These are phyloP conservation scores for Eucalyptus erythrocorys DNA, from an alignment of 345 rosid species.

Conservation along the genomic window DNA sequence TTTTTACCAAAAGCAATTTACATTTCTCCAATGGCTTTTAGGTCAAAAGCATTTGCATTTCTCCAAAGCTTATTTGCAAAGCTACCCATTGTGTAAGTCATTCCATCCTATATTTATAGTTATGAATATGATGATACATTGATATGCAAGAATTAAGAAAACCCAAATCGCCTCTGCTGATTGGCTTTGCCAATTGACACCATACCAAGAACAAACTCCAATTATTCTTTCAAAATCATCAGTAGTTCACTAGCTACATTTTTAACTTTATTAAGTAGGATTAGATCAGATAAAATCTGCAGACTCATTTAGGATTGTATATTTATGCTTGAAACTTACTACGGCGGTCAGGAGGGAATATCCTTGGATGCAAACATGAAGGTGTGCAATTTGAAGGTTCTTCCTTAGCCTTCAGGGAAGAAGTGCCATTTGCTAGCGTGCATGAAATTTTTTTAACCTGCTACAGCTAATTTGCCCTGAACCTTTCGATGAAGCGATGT, in stretches of 20 bases:
- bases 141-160: not conserved
- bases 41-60: too few relatives aligned
- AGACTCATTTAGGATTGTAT: not conserved
- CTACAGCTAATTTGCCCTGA: not conserved
- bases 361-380: not conserved
- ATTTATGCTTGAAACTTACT: not conserved
- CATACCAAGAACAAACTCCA: too few relatives aligned
- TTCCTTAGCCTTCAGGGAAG: not conserved
- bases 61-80: too few relatives aligned
- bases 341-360: not conserved
- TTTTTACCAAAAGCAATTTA: too few relatives aligned
- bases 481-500: not conserved
- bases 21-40: too few relatives aligned
- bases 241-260: not conserved
- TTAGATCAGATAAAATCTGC: not conserved
- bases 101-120: not conserved
- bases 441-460: not conserved
- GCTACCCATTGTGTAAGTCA: not conserved
- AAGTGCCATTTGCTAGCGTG: not conserved
- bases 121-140: not conserved
- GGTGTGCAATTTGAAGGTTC: not conserved
- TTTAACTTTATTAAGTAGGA: not conserved
- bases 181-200: not conserved
- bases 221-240: too few relatives aligned
- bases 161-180: fast-evolving